Evolutionary conservation across 805 yeast genomes (phyloP).

Genomic region (Monosporozyma yasuniensis): DNA sequence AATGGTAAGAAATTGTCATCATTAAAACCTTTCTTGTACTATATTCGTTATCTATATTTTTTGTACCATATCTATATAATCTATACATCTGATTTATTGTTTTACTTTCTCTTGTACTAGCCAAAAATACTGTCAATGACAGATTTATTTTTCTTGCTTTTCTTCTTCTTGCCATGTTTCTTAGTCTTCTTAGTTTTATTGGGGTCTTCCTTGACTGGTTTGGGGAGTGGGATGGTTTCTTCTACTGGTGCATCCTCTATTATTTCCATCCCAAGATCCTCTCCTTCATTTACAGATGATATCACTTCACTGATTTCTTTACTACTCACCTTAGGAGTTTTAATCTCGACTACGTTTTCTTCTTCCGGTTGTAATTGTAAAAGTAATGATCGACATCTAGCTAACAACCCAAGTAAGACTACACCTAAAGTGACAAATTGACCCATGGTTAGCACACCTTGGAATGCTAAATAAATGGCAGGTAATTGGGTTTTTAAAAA

Average conservation of each 20-base stretch:
- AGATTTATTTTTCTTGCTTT: conserved; percentile 40
- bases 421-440: conserved; percentile 72
- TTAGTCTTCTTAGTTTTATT: conserved; percentile 14
- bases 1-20: conserved; percentile 9
- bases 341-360: not conserved
- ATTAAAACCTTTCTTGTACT: not conserved
- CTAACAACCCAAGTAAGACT: conserved; percentile 49
- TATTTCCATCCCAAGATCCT: conserved; percentile 22
- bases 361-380: not conserved
- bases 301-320: not conserved
- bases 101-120: conserved; percentile 13
- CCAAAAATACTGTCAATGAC: conserved; percentile 77
- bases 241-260: conserved; percentile 1
- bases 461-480: conserved; percentile 50
- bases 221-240: not conserved
- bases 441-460: conserved; percentile 60
- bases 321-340: not conserved
- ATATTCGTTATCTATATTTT: not conserved
- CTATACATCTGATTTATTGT: not conserved
- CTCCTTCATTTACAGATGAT: conserved; percentile 5
- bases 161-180: conserved; percentile 31
- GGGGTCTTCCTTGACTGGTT: not conserved
- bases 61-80: not conserved
- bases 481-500: conserved; percentile 35
- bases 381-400: conserved; percentile 26